Conservation (phyloP, 306 rosid species). For the Adenanthera pavonina region DNA sequence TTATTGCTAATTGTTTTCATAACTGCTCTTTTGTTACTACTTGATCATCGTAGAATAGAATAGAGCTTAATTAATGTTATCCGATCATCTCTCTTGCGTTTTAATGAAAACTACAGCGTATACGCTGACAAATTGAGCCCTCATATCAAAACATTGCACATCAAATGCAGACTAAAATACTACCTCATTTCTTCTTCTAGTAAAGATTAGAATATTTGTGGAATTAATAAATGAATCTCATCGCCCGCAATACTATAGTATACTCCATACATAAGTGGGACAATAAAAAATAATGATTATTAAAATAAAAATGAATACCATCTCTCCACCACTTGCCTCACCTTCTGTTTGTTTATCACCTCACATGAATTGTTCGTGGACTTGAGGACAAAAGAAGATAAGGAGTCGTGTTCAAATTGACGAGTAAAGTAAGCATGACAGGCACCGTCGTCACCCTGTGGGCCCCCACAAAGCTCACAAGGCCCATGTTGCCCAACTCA, state of each 20-base stretch:
- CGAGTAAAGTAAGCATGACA: slow-evolving; percentile 29
- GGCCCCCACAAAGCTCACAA: slow-evolving; percentile 37
- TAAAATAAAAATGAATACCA: background rate
- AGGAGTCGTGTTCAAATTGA: background rate
- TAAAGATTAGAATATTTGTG: background rate
- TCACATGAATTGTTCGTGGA: background rate
- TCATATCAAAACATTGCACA: background rate
- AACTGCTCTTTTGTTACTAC: background rate
- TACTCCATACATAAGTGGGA: background rate
- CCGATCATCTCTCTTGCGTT: background rate
- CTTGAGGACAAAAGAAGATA: background rate
- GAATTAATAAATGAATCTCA: slow-evolving; percentile 46
- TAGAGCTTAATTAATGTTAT: background rate
- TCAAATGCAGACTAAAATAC: background rate
- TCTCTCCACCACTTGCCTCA: background rate
- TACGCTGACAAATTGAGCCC: background rate
- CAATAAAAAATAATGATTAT: background rate
- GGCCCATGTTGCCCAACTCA: slow-evolving; percentile 29
- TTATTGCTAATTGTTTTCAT: background rate
- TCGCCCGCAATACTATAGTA: slow-evolving; percentile 30
- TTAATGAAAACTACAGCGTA: background rate
- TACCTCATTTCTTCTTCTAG: slow-evolving; percentile 11
- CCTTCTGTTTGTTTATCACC: background rate
- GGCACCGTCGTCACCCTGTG: slow-evolving; percentile 39
- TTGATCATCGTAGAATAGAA: background rate